A percentile compares a stretch with the other conserved stretches of the same genome.
These are phyloP conservation scores for Candida vartiovaarae DNA, from an alignment of 805 yeast species.

Conservation along the genomic window DNA sequence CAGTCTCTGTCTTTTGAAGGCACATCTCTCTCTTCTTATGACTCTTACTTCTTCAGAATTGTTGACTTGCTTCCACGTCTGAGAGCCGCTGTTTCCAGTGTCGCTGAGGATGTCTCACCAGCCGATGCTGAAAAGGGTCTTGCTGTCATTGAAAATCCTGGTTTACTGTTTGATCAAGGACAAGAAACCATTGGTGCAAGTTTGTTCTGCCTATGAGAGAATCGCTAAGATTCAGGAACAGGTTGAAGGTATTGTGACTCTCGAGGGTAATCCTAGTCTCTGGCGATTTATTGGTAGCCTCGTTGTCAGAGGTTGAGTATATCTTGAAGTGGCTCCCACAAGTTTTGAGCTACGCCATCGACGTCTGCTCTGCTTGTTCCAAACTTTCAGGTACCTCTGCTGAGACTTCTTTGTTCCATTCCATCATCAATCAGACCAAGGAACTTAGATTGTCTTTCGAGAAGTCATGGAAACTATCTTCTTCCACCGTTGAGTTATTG, in stretches of 20 bases:
- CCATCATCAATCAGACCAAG: constrained; percentile 11
- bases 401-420: constrained; percentile 17
- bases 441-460: constrained; percentile 7
- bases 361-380: constrained; percentile 14
- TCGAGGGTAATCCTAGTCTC: constrained; percentile 17
- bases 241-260: constrained; percentile 18
- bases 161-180: constrained; percentile 48
- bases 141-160: constrained; percentile 68
- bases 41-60: constrained; percentile 53
- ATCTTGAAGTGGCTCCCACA: constrained; percentile 28
- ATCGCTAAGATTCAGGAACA: constrained; percentile 16
- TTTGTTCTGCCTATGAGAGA: constrained; percentile 17
- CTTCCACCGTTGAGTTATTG: constrained; percentile 17
- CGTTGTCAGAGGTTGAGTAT: constrained; percentile 8
- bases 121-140: constrained; percentile 69
- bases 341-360: constrained; percentile 26
- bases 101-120: constrained; percentile 69
- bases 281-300: constrained; percentile 5
- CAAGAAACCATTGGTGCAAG: constrained; percentile 38
- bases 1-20: constrained; percentile 39
- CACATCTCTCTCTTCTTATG: constrained; percentile 38
- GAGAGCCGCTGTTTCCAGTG: constrained; percentile 52
- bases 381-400: constrained; percentile 8
- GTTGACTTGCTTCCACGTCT: constrained; percentile 78
- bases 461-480: constrained; percentile 14